Conservation (phyloP, 164 flowering plant genomes). For the Cinnamomum micranthum region DNA sequence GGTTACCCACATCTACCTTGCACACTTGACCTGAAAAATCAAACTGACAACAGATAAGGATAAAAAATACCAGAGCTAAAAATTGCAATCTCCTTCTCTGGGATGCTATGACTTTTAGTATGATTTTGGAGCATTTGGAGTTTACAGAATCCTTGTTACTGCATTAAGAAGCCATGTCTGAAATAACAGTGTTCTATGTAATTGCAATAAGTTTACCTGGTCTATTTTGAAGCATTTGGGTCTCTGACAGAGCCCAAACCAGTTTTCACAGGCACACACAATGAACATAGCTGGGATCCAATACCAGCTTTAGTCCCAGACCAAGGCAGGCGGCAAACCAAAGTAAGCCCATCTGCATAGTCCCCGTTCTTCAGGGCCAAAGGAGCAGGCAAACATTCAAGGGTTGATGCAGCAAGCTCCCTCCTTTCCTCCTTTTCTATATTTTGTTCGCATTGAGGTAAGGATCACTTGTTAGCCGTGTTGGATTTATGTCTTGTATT, state of each 20-base stretch:
- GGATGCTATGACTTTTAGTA: not conserved
- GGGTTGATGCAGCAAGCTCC: too few relatives aligned
- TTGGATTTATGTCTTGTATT: too few relatives aligned
- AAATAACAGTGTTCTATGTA: not conserved
- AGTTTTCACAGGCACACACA: not conserved
- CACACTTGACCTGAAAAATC: conserved; percentile 52
- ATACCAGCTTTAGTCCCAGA: too few relatives aligned
- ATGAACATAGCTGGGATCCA: not conserved
- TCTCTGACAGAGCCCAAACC: not conserved
- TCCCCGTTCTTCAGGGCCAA: too few relatives aligned
- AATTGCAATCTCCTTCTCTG: not conserved
- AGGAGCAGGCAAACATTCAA: too few relatives aligned
- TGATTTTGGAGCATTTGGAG: not conserved
- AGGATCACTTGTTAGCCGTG: too few relatives aligned
- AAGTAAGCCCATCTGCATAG: too few relatives aligned
- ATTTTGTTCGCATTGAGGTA: too few relatives aligned
- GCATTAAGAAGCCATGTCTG: not conserved
- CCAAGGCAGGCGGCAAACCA: too few relatives aligned
- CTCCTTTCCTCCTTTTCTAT: too few relatives aligned
- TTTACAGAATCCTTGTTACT: not conserved
- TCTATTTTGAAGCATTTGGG: too few relatives aligned
- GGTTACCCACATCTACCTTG: conserved; percentile 72
- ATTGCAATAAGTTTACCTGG: not conserved
- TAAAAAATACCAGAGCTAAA: not conserved
- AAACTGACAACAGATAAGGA: not conserved